Base-by-base conservation (phyloP, 2,329 filamentous ascomycete species). In the Tolypocladium ophioglossoides region DNA sequence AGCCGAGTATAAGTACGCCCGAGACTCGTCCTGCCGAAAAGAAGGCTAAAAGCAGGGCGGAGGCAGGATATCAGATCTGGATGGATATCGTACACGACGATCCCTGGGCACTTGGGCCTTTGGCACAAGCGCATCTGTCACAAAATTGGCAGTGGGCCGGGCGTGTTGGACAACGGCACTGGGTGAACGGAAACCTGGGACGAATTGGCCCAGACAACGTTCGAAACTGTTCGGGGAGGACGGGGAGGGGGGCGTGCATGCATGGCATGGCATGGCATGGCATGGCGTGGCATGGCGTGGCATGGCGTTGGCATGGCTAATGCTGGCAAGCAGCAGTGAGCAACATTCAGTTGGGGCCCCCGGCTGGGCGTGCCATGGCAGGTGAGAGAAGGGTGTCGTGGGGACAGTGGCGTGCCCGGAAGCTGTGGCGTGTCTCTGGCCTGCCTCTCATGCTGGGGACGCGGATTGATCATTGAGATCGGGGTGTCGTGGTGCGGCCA, bases 401-500 rank as follows among this genome's bases (percentile, higher is more conserved):
- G 40, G 20, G 35, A 34, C 51, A 32, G 46, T 47, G 51, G 51
- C 24, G 50, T 50, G 38, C 44, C 38, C 34, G 16, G 24, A 44
- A 46, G 51, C 38, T 30, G 44, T 47, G 51, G 51, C 44, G 44
- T 46, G 40, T 39, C 38, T 51, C 50, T 51, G 50, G 27, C 20
- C 38, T 51, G 38, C 38, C 46, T 34, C 41, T 58, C 56, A 52
- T 53, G 50, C 57, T 59, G 54, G 53, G 53, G 53, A 58, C 51
- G 54, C 55, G 59, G 57, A 60, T 56, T n/a, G n/a, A n/a, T n/a
- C n/a, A n/a, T n/a, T 56, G 52, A 58, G 58, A 60, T 58, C 52
- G 52, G 54, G 51, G 53, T 54, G 44, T 47, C 51, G 51, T n/a
- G n/a, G n/a, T n/a, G n/a, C n/a, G n/a, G n/a, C n/a, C n/a, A 46